phyloP scores from a whole-genome alignment of 192 early-diverging fungal species.

The Pecoramyces ruminantium region DNA sequence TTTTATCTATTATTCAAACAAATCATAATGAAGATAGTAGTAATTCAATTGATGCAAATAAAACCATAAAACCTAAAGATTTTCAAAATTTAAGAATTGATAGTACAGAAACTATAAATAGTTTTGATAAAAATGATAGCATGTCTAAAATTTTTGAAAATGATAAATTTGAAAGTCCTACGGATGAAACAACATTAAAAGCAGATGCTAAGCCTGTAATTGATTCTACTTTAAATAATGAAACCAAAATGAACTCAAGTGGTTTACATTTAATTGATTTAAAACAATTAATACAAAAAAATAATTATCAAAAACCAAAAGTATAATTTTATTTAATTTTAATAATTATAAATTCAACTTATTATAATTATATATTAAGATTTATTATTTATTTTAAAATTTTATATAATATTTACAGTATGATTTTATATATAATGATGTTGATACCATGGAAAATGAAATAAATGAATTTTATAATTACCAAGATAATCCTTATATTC shows the following conservation, averaged over 20 bases:
- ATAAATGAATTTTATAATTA: conserved; percentile 42
- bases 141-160: background rate
- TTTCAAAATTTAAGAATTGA: background rate
- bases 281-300: background rate
- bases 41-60: background rate
- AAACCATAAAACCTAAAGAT: background rate
- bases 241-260: background rate
- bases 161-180: background rate
- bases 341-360: background rate
- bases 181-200: background rate
- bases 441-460: conserved; percentile 23
- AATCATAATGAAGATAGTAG: background rate
- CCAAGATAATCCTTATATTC: conserved; percentile 19
- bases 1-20: background rate
- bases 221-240: background rate
- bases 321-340: background rate
- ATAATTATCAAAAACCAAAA: background rate
- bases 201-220: background rate
- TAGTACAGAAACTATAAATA: background rate
- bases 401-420: background rate
- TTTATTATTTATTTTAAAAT: no score
- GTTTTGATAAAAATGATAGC: background rate
- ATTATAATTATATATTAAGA: background rate
- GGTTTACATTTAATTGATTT: background rate
- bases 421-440: conserved; percentile 27